A percentile compares a stretch with the other conserved stretches of the same genome.
Conservation (phyloP, 805 yeast genomes). For the Wickerhamomyces mucosus region DNA sequence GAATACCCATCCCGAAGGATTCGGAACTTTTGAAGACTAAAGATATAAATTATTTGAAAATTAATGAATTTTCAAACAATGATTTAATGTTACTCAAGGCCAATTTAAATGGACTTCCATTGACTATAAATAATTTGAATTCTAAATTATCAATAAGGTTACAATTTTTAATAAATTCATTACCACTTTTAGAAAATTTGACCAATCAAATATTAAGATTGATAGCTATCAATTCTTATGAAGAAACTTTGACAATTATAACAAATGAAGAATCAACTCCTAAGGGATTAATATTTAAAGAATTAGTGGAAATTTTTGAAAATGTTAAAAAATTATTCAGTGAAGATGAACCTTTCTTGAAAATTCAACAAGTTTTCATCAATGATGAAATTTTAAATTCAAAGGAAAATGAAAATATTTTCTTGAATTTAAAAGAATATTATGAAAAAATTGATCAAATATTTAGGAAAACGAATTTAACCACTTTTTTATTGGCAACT, state of each 20-base stretch:
- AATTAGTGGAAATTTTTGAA: slow-evolving; percentile 67
- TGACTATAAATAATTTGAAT: slow-evolving; percentile 47
- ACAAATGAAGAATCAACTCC: slow-evolving; percentile 56
- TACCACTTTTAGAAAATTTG: slow-evolving; percentile 74
- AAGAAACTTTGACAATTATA: slow-evolving; percentile 62
- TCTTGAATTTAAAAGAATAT: slow-evolving; percentile 8
- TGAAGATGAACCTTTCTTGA: slow-evolving; percentile 60
- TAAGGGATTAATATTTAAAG: slow-evolving; percentile 53
- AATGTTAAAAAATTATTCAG: slow-evolving; percentile 64
- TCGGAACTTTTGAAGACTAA: slow-evolving; percentile 10
- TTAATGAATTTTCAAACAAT: neutral
- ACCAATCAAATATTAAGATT: slow-evolving; percentile 72
- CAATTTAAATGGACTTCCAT: slow-evolving; percentile 52
- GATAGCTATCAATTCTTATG: slow-evolving; percentile 66
- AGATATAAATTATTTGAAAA: slow-evolving; percentile 9
- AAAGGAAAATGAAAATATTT: slow-evolving; percentile 2
- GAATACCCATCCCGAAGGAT: slow-evolving; percentile 15
- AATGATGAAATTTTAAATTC: slow-evolving; percentile 32
- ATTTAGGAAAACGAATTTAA: slow-evolving; percentile 74
- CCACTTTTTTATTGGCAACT: slow-evolving; percentile 82
- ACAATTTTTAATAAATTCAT: slow-evolving; percentile 54
- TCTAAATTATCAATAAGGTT: slow-evolving; percentile 36
- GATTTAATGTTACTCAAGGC: slow-evolving; percentile 24
- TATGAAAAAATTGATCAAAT: slow-evolving; percentile 27
- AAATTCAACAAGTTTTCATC: slow-evolving; percentile 54